phyloP scores from a whole-genome alignment of 495 filamentous ascomycete species.

The Saxophila tyrrhenica region DNA sequence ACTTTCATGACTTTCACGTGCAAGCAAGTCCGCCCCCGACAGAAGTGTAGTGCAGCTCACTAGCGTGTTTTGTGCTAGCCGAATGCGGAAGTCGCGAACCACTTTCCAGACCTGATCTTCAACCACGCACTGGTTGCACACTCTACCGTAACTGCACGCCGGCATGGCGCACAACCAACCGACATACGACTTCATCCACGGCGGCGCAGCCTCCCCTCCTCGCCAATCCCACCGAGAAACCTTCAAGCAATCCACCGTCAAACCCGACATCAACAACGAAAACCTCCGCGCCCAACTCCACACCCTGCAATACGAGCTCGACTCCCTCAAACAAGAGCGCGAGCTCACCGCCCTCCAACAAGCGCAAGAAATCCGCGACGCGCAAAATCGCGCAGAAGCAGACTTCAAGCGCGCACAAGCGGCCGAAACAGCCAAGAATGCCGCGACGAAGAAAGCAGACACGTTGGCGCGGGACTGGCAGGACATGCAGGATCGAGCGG shows the following conservation, averaged over 20 bases:
- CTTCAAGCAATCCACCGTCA: constrained; percentile 29
- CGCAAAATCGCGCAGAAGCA: constrained; percentile 62
- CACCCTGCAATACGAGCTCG: constrained; percentile 56
- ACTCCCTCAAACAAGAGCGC: constrained; percentile 72
- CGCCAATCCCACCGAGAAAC: constrained; percentile 27
- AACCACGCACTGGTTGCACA: not conserved
- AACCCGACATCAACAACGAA: constrained; percentile 42
- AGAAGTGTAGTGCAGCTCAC: no score
- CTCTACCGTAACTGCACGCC: not conserved
- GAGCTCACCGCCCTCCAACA: constrained; percentile 63
- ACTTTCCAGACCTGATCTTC: no score
- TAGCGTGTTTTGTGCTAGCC: no score
- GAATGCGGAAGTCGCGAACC: no score
- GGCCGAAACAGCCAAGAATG: constrained; percentile 56
- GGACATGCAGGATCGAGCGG: constrained; percentile 51
- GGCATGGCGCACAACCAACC: constrained; percentile 34
- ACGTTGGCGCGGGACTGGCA: constrained; percentile 58
- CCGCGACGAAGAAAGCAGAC: constrained; percentile 60
- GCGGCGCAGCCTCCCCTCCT: constrained; percentile 29
- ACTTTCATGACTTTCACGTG: no score
- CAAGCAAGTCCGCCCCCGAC: no score
- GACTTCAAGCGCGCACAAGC: constrained; percentile 73
- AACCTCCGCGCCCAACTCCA: constrained; percentile 57
- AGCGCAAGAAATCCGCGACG: constrained; percentile 71
- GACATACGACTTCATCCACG: constrained; percentile 50